phyloP scores from a whole-genome alignment of 495 filamentous ascomycete species.

The Podospora appendiculata region DNA sequence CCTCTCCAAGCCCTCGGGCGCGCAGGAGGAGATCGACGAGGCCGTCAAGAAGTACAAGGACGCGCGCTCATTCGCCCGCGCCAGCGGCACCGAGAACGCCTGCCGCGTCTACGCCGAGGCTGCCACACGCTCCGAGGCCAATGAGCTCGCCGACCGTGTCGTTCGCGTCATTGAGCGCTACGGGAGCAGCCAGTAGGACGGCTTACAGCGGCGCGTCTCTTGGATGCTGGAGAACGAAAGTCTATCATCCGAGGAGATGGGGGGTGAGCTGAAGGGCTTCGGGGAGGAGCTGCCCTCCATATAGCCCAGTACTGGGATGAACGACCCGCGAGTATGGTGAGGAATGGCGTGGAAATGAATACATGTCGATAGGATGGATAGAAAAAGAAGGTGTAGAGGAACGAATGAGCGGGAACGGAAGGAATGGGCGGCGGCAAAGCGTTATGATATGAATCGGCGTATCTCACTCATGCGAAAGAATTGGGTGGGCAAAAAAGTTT shows the following conservation, averaged over 20 bases:
- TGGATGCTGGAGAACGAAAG: not conserved
- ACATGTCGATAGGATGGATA: no score
- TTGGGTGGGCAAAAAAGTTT: no score
- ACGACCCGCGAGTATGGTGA: no score
- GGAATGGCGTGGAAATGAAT: no score
- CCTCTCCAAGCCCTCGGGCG: slow-evolving; percentile 67
- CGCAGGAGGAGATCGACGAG: slow-evolving; percentile 78
- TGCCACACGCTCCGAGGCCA: slow-evolving; percentile 71
- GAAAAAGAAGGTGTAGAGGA: no score
- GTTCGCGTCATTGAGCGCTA: slow-evolving; percentile 56
- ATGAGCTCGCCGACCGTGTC: slow-evolving; percentile 78
- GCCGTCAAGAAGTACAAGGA: slow-evolving; percentile 85
- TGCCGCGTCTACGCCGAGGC: slow-evolving; percentile 97
- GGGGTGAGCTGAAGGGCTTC: no score
- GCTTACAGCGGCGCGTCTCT: slow-evolving; percentile 4
- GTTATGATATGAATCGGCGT: no score
- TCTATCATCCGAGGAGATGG: not conserved
- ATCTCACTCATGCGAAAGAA: no score
- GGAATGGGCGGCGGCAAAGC: no score
- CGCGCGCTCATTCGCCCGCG: slow-evolving; percentile 82
- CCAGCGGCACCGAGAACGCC: slow-evolving; percentile 92
- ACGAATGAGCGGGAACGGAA: no score
- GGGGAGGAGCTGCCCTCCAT: no score
- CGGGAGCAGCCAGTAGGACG: slow-evolving; percentile 9
- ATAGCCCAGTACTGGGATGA: no score